Percentiles rank a stretch among this genome's conserved stretches.
Conservation (phyloP, 169 alveolate species). For the Eimeria maxima region DNA sequence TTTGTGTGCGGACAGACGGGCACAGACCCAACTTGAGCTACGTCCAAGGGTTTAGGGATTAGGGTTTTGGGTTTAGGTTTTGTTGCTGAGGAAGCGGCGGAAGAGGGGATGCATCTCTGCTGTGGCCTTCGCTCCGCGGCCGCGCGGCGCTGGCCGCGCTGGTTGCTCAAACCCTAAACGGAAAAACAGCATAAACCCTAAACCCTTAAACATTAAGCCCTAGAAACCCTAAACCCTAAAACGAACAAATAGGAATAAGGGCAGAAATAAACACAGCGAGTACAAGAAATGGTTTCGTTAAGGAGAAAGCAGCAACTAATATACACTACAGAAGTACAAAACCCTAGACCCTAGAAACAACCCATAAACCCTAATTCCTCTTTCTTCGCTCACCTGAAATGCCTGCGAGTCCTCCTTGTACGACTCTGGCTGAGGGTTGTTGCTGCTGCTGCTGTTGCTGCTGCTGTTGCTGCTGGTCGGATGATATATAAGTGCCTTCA, state of each 20-base stretch:
- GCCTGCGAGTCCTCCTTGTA: constrained; percentile 11
- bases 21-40: neutral
- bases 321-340: neutral
- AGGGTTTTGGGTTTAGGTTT: neutral
- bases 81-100: neutral
- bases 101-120: constrained; percentile 79
- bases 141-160: neutral
- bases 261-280: neutral
- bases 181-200: no score
- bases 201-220: no score
- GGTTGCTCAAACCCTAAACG: neutral
- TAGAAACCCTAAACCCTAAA: no score
- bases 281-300: neutral
- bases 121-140: neutral
- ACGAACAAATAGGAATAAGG: neutral
- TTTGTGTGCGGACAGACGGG: neutral
- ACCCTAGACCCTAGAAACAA: neutral
- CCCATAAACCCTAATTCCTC: neutral
- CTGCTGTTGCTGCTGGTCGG: constrained; percentile 22
- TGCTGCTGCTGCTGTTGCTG: neutral
- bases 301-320: neutral
- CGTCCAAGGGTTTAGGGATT: neutral
- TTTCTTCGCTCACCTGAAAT: constrained; percentile 36
- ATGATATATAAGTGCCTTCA: neutral
- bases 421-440: neutral